phyloP scores from a whole-genome alignment of 1,284 basidiomycete species.

The Xerocomus nothofagi region DNA sequence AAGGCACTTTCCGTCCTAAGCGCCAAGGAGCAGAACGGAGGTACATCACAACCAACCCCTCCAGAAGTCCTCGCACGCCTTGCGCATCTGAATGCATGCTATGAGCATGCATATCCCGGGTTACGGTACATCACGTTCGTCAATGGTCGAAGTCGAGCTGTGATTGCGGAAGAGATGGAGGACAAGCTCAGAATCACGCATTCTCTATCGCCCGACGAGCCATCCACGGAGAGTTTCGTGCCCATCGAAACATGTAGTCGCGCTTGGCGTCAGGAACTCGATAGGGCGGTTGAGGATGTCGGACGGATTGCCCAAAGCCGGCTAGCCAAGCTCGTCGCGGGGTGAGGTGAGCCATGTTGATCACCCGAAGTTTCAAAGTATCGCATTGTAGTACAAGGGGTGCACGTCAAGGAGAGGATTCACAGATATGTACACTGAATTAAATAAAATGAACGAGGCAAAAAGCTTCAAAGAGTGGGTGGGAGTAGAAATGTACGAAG shows the following conservation, averaged over 20 bases:
- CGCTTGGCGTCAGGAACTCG: conserved; percentile 64
- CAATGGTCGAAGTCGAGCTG: conserved; percentile 73
- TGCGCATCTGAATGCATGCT: conserved; percentile 71
- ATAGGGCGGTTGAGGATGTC: conserved; percentile 72
- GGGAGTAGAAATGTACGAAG: conserved; percentile 3
- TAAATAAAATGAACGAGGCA: conserved; percentile 4
- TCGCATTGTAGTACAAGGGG: conserved; percentile 19
- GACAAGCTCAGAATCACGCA: conserved; percentile 53
- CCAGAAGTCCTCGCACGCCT: conserved; percentile 67
- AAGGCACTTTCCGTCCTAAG: conserved; percentile 72
- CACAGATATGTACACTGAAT: conserved; percentile 14
- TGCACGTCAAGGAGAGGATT: conserved; percentile 2
- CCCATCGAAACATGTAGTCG: conserved; percentile 43
- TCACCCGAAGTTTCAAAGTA: too few species aligned
- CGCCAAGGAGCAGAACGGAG: conserved; percentile 69
- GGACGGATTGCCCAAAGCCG: conserved; percentile 75
- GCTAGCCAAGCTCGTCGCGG: conserved; percentile 35
- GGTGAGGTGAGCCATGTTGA: conserved; percentile 11
- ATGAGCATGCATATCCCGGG: conserved; percentile 72
- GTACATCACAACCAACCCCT: conserved; percentile 49
- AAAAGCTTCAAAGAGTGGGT: background rate
- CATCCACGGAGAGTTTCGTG: conserved; percentile 38
- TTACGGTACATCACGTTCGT: conserved; percentile 91
- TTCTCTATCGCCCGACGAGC: conserved; percentile 46
- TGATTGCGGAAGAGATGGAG: conserved; percentile 81